Conservation (phyloP, 2,329 filamentous ascomycete species). For the Aspergillus floridensis region DNA sequence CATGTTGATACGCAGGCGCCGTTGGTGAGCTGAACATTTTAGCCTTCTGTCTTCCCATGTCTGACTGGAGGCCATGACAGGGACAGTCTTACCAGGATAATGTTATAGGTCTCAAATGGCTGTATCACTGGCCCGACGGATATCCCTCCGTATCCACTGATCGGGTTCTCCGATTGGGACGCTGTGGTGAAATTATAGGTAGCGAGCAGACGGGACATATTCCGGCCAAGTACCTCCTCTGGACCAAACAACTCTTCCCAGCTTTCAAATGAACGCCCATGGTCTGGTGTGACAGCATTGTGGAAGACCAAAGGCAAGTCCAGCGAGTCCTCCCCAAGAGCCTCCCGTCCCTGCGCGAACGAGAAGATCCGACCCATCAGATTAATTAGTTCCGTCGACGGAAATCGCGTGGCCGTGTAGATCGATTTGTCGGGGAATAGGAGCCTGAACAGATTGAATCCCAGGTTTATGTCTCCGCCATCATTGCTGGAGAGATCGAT, state of each 20-base stretch:
- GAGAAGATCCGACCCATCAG: conserved; percentile 32
- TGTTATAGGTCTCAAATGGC: conserved; percentile 34
- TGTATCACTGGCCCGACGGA: conserved; percentile 16
- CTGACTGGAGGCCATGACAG: background rate
- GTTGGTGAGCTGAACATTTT: conserved; percentile 53
- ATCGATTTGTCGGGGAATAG: conserved; percentile 50
- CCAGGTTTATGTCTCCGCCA: conserved; percentile 54
- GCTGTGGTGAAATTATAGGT: background rate
- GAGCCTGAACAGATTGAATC: conserved; percentile 53
- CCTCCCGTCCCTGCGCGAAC: no score
- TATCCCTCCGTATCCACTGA: conserved; percentile 25
- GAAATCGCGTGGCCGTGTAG: conserved; percentile 48
- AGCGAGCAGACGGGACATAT: conserved; percentile 19
- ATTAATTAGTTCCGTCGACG: conserved; percentile 43
- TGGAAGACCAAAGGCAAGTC: conserved; percentile 6
- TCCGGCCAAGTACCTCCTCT: conserved; percentile 17
- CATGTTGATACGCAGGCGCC: conserved; percentile 62
- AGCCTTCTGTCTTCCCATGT: no score
- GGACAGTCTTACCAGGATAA: conserved; percentile 27
- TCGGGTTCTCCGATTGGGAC: background rate
- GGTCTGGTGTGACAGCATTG: conserved; percentile 22
- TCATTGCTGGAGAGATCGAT: conserved; percentile 63
- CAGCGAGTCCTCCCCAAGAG: no score
- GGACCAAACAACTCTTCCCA: conserved; percentile 48
- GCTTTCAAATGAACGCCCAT: conserved; percentile 35